Base-by-base conservation (phyloP, 1,284 basidiomycete species). In the Ganoderma lucidum region DNA sequence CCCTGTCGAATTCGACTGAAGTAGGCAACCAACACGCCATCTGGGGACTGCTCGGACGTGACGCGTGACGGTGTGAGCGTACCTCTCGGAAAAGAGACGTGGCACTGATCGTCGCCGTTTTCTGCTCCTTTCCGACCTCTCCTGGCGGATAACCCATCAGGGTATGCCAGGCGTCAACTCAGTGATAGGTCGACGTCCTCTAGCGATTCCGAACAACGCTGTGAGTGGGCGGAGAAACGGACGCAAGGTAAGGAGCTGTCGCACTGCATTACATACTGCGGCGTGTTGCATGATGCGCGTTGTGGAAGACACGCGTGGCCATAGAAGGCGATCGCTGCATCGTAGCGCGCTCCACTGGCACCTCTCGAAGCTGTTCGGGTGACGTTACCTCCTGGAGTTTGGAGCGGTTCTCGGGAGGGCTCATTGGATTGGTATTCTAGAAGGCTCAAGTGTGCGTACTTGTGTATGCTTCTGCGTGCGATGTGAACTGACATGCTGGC, bases 241-340 rank as follows among this genome's bases (percentile, higher is more conserved):
- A 58, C 32, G 17, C 55, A 58, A 59, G 35, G 56, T 59, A 32
- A 59, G 35, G 35, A 59, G 56, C 56, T 39, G 56, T 59, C 56
- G 8, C 10, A 19, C n/a, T 12, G 56, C 3, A 32, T 19, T n/a
- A 15, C n/a, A 23, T n/a, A 15, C n/a, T 14, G 56, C 35, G 56
- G 35, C 56, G 35, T 35, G 56, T 37, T 23, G 32, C 17, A 37
- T 56, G 55, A 30, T 56, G 30, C 8, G 55, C 32, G 55, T 56
- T 19, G 55, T 35, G 55, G 30, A 35, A 32, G 35, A 32, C 56
- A 59, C 56, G 10, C 56, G 19, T 59, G 56, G 56, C 56, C 19
- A 14, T n/a, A 12, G 56, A 39, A 37, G 35, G 56, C 56, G 35
- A 59, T n/a, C 35, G 15, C 15, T 19, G 28, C 30, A 30, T 6